A percentile compares a stretch with the other conserved stretches of the same genome.
Evolutionary conservation across 371 early-diverging fungal species (phyloP).

Genomic region (Actinomortierella ambigua): DNA sequence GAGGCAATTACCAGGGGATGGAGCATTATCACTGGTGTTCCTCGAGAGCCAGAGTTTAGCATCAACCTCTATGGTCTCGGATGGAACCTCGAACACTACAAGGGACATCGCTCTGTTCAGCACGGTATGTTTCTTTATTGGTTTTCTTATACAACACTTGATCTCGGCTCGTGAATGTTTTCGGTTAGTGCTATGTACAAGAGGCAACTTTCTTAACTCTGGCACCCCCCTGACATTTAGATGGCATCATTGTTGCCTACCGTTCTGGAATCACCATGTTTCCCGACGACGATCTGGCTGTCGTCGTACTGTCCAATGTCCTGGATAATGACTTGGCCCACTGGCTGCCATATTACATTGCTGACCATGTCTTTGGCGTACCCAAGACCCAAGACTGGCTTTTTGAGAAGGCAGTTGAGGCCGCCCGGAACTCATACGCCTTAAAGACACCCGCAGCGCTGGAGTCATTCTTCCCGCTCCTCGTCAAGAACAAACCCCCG

Average conservation of each 20-base stretch:
- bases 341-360: neutral
- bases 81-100: slow-evolving; percentile 11
- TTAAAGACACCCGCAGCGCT: neutral
- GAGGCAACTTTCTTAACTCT: neutral
- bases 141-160: neutral
- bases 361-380: slow-evolving; percentile 11
- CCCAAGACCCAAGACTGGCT: slow-evolving; percentile 25
- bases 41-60: slow-evolving; percentile 7
- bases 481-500: slow-evolving; percentile 9
- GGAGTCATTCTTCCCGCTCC: slow-evolving; percentile 6
- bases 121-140: no score
- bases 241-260: slow-evolving; percentile 6
- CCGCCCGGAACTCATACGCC: neutral
- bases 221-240: no score
- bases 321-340: neutral
- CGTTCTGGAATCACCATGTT: slow-evolving; percentile 2
- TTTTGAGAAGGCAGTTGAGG: neutral
- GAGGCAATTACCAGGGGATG: neutral
- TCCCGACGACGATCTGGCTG: slow-evolving; percentile 12
- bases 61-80: slow-evolving; percentile 21
- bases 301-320: slow-evolving; percentile 6
- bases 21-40: neutral
- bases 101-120: slow-evolving; percentile 6
- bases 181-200: no score
- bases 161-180: neutral